These are phyloP conservation scores for Penicillium sp. DNA, from an alignment of 2,329 filamentous ascomycete species.

Conservation along the genomic window DNA sequence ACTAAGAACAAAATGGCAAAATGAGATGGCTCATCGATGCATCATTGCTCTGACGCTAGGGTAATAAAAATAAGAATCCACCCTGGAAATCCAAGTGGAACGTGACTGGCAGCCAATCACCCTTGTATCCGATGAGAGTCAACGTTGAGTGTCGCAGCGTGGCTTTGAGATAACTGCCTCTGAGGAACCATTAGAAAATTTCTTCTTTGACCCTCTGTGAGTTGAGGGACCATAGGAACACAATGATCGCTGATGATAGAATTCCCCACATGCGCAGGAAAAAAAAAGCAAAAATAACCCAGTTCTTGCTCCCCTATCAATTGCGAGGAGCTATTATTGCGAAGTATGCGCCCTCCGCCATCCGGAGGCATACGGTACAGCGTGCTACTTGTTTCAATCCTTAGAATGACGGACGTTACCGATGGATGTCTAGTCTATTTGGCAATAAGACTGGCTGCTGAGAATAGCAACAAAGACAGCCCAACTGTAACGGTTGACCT, in stretches of 20 bases:
- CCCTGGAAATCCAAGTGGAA: neutral
- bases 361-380: neutral
- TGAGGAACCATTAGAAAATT: slow-evolving; percentile 12
- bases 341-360: neutral
- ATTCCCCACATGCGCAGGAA: slow-evolving; percentile 18
- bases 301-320: slow-evolving; percentile 1
- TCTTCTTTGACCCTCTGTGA: neutral
- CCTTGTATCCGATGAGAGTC: slow-evolving; percentile 9
- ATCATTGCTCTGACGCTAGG: neutral
- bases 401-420: neutral
- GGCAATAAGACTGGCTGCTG: slow-evolving; percentile 2
- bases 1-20: slow-evolving; percentile 5
- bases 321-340: neutral
- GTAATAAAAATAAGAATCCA: neutral
- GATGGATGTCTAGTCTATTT: slow-evolving; percentile 1
- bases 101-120: slow-evolving; percentile 17
- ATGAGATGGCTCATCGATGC: neutral
- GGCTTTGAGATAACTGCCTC: slow-evolving; percentile 12
- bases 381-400: neutral
- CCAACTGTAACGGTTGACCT: slow-evolving; percentile 6
- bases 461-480: slow-evolving; percentile 5
- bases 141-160: slow-evolving; percentile 14
- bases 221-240: neutral
- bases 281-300: slow-evolving; percentile 6
- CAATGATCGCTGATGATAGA: neutral